Evolutionary conservation across 352 stramenopile genomes (phyloP).

Genomic region (Globisporangium rhizosaccharum): DNA sequence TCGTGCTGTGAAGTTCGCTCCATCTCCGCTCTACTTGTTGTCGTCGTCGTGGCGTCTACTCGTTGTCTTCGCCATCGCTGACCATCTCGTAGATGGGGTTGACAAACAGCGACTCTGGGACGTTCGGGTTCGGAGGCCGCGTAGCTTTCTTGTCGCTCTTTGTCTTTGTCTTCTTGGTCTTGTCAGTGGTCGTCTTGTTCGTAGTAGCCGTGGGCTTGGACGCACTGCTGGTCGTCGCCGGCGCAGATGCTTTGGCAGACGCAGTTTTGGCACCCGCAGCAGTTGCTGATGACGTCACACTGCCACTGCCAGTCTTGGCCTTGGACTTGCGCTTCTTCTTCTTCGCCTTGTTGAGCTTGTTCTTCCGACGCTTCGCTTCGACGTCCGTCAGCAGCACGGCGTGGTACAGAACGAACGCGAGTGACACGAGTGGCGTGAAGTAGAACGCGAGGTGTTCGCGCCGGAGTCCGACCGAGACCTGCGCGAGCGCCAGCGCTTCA

Average conservation of each 20-base stretch:
- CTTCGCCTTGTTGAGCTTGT: slow-evolving; percentile 44
- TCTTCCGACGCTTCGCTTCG: slow-evolving; percentile 49
- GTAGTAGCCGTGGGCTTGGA: neutral
- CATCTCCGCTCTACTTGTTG: neutral
- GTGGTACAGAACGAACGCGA: slow-evolving; percentile 15
- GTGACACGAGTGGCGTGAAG: slow-evolving; percentile 20
- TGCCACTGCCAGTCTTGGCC: slow-evolving; percentile 9
- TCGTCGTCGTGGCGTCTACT: neutral
- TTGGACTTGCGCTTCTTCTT: slow-evolving; percentile 53
- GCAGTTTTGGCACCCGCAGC: neutral
- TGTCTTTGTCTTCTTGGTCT: neutral
- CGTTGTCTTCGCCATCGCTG: neutral
- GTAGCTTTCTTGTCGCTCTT: slow-evolving; percentile 21
- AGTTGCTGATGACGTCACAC: neutral
- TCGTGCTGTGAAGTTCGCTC: neutral
- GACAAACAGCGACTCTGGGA: slow-evolving; percentile 16
- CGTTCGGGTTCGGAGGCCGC: slow-evolving; percentile 9
- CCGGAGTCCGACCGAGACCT: slow-evolving; percentile 38
- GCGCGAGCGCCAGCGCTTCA: slow-evolving; percentile 37
- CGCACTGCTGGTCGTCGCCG: neutral
- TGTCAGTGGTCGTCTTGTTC: neutral
- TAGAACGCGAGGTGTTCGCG: slow-evolving; percentile 55
- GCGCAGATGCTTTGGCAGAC: neutral
- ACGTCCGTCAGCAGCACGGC: slow-evolving; percentile 49
- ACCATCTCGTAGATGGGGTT: slow-evolving; percentile 18